Evolutionary conservation across 2,329 filamentous ascomycete species (phyloP).

Genomic region (Aschersonia sp.): DNA sequence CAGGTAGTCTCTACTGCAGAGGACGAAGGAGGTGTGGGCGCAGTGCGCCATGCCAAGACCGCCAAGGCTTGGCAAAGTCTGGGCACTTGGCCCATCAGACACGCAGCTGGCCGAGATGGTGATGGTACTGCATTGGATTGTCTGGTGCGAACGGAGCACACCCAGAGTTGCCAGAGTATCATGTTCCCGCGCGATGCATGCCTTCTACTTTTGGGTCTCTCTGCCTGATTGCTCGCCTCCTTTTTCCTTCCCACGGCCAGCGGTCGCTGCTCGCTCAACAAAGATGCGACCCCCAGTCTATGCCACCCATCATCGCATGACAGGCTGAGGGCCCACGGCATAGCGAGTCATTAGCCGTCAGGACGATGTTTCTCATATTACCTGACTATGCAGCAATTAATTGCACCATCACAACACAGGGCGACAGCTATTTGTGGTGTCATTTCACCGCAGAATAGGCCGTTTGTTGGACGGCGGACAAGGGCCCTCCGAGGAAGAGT

Average conservation of each 20-base stretch:
- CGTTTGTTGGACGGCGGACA: background rate
- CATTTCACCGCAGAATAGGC: background rate
- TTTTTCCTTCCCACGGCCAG: background rate
- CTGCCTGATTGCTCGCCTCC: background rate
- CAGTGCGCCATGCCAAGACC: conserved; percentile 18
- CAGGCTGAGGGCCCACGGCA: background rate
- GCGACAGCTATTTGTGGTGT: background rate
- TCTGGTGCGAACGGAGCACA: background rate
- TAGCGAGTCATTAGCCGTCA: background rate
- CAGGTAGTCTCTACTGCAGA: background rate
- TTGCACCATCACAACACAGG: background rate
- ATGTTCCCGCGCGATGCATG: background rate
- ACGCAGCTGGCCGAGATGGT: background rate
- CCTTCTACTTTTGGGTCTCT: background rate
- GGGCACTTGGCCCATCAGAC: conserved; percentile 18
- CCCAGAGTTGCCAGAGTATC: background rate
- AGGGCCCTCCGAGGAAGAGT: background rate
- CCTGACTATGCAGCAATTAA: background rate
- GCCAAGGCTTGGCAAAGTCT: conserved; percentile 23
- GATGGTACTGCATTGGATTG: background rate
- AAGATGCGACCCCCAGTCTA: background rate
- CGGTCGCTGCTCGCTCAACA: background rate
- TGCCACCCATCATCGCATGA: background rate
- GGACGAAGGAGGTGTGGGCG: conserved; percentile 11
- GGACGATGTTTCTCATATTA: background rate